Conservation (phyloP, 129 eudicot genomes). For the Pseudognaphalium luteoalbum region DNA sequence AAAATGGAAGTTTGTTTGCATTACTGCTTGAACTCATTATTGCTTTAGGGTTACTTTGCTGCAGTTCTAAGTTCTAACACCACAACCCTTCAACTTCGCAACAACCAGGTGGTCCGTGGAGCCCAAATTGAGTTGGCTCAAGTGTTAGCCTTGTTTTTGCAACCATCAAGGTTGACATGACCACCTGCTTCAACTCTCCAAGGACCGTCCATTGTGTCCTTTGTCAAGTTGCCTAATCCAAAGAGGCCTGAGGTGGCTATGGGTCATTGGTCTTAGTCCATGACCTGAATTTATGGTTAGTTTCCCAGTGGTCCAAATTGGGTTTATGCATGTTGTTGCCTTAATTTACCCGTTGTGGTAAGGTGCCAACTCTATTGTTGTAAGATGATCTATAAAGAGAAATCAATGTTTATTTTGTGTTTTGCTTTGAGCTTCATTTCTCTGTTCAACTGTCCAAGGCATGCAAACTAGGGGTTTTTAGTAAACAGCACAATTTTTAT, state of each 20-base stretch:
- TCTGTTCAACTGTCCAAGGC: neutral
- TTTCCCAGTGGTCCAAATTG: neutral
- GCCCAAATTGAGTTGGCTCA: neutral
- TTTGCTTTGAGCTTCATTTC: neutral
- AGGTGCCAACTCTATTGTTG: neutral
- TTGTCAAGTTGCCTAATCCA: neutral
- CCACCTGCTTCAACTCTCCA: neutral
- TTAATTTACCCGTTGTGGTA: neutral
- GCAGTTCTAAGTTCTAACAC: conserved; percentile 8
- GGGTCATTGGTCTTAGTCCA: neutral
- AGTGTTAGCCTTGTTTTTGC: neutral
- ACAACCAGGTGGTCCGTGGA: neutral
- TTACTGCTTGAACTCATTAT: conserved; percentile 13
- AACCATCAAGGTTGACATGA: neutral
- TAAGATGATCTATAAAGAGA: neutral
- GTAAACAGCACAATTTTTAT: too few relatives aligned
- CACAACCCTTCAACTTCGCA: neutral
- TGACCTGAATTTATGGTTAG: conserved; percentile 5
- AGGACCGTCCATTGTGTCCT: neutral
- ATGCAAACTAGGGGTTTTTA: too few relatives aligned
- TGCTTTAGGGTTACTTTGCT: conserved; percentile 9
- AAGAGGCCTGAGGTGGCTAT: neutral
- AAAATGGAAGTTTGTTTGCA: neutral
- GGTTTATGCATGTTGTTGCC: neutral
- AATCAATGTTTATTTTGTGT: neutral